phyloP scores from a whole-genome alignment of 2,329 filamentous ascomycete species.

The Beauveria sp. region DNA sequence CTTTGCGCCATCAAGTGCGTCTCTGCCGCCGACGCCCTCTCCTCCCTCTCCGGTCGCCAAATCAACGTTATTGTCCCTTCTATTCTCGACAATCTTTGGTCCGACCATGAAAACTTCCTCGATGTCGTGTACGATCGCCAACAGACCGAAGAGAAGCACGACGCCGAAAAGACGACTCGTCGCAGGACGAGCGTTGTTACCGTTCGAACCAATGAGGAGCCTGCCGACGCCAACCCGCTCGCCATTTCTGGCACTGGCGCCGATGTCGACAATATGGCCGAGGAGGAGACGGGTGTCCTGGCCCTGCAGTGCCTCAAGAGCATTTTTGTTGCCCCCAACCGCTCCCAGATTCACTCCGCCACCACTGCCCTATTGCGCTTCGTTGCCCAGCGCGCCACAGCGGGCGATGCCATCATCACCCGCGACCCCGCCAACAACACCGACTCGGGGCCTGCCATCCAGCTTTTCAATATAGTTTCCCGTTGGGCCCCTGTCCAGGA shows the following conservation, averaged over 20 bases:
- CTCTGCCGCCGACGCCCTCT: constrained; percentile 70
- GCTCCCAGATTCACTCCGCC: constrained; percentile 71
- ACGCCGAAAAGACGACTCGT: constrained; percentile 53
- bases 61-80: constrained; percentile 74
- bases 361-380: constrained; percentile 69
- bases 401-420: constrained; percentile 46
- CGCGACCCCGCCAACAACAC: constrained; percentile 31
- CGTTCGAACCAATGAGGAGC: constrained; percentile 62
- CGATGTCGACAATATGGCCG: constrained; percentile 82
- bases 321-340: constrained; percentile 76
- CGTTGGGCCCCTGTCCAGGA: constrained; percentile 92
- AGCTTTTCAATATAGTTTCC: constrained; percentile 70
- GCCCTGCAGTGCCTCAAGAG: constrained; percentile 81
- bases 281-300: constrained; percentile 78
- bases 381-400: constrained; percentile 51
- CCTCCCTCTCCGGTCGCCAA: constrained; percentile 67
- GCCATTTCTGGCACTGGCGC: constrained; percentile 61
- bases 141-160: constrained; percentile 59
- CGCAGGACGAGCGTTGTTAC: constrained; percentile 75
- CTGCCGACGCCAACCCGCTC: constrained; percentile 53
- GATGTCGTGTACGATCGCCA: constrained; percentile 60
- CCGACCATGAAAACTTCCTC: constrained; percentile 62
- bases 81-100: constrained; percentile 80
- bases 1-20: constrained; percentile 74
- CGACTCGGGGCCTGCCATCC: constrained; percentile 69